Evolutionary conservation across 192 early-diverging fungal species (phyloP), one percentile per base, ranked within the genome.

Genomic region (Ambispora gerdemannii): DNA sequence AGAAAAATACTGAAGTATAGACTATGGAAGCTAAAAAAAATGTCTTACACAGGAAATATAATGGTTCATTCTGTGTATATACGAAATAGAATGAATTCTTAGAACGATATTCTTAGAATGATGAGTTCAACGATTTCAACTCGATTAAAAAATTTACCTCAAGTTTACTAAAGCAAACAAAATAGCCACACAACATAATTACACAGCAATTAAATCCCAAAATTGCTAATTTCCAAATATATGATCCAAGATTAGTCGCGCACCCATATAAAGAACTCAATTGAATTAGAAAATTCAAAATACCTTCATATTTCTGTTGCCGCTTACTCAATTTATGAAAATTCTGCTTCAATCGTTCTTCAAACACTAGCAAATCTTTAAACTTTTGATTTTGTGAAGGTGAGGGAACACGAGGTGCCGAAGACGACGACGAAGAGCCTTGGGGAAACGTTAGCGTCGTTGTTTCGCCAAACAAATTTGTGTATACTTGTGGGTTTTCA

Each of bases 301-400:
- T 80, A 86, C 86, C 82, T 82, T 84, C 81, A 68, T 90, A 92
- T 80, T 88, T 92, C 63, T 84, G 87, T 67, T 88, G 87, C 43
- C 88, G 82, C 63, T 83, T 84, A 67, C 83, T 79, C 47, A 91
- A 73, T 31, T 87, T 78, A 8, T 82, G 77, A 76, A 89, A 82
- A 77, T 90, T 92, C 71, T 88, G 83, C 66, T 88, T 87, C 28
- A 92, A 79, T 43, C 91, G 78, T 74, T 92, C 91, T 63, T 92
- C 91, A 74, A 92, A 92, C 49, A 91, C 88, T 35, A 91, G 82
- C 56, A 90, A 83, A 80, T 92, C 91, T 63, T 88, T 82, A 74
- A 86, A 92, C 51, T 58, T 72, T 43, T 80, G 72, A 50, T 76
- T 67, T 20, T 65, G 50, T 49, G 47, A 62, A 19, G 52, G 27